Conservation (phyloP, 495 filamentous ascomycete species). For the Beverwykella pulmonaria region DNA sequence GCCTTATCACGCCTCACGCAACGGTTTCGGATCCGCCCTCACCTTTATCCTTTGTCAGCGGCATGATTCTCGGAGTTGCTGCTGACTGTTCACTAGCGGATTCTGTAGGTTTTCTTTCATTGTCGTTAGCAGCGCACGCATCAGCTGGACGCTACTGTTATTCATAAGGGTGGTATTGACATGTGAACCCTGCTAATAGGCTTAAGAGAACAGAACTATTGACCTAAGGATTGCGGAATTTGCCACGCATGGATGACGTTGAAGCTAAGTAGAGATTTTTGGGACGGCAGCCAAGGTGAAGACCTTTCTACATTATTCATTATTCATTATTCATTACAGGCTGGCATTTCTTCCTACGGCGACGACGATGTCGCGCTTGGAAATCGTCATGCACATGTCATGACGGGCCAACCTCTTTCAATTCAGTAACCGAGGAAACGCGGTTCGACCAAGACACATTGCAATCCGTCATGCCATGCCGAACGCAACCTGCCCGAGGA, state of each 20-base stretch:
- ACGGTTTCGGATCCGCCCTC: slow-evolving; percentile 39
- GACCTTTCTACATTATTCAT: neutral
- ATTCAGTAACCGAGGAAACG: neutral
- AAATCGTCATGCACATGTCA: neutral
- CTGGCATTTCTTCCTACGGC: neutral
- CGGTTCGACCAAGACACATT: neutral
- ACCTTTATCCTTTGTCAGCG: slow-evolving; percentile 35
- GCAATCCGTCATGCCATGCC: neutral
- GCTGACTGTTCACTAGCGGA: slow-evolving; percentile 27
- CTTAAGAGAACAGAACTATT: slow-evolving; percentile 80
- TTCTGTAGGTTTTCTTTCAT: slow-evolving; percentile 22
- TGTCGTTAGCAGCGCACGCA: neutral
- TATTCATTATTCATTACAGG: too few species aligned
- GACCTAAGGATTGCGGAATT: slow-evolving; percentile 75
- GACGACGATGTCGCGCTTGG: neutral
- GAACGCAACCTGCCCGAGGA: neutral
- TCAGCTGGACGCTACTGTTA: neutral
- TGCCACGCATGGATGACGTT: slow-evolving; percentile 77
- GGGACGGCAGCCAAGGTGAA: slow-evolving; percentile 84
- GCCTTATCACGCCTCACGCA: slow-evolving; percentile 34
- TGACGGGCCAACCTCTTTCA: neutral
- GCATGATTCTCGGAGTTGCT: slow-evolving; percentile 42
- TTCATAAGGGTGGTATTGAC: slow-evolving; percentile 14
- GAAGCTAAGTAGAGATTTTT: slow-evolving; percentile 73
- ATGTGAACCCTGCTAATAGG: slow-evolving; percentile 26